Base-by-base conservation (phyloP, 805 yeast genomes). In the Blastobotrys chiropterorum region DNA sequence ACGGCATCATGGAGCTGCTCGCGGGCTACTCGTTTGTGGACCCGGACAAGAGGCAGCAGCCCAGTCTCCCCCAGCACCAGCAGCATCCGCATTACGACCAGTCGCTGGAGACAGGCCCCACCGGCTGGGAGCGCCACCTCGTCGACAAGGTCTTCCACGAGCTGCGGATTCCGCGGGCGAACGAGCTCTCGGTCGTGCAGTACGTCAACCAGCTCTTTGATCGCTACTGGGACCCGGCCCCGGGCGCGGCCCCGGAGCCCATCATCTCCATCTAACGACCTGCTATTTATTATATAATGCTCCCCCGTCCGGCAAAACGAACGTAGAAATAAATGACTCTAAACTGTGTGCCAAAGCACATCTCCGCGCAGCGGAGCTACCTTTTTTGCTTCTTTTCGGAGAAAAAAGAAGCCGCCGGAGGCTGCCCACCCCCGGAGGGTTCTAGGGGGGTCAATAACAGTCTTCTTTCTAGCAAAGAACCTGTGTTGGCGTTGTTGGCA, bases 1-100 rank as follows among this genome's bases (percentile, higher is more conserved):
- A 69, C 49, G 62, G 64, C 45, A 65, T 69, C 6, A 55, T 69
- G 49, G 72, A 67, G 52, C 61, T 69, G 22, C 57, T 70, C 7
- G 62, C 67, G 46, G 67, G 69, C 20, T 59, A 56, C 38, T 59
- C 62, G 30, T 59, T 59, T 43, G 47, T 56, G 44, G 63, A 54
- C 45, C 52, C 56, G 2, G 44, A 38, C 21, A 19, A 30, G 34
- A 16, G 17, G 6, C 19, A 20, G 3, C 44, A 17, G 38, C 22
- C 40, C 11, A 16, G 34, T 11, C 34, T 6, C 34, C 34, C 34
- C 5, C 34, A 26, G 8, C 34, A 5, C 11, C 34, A 26, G 5
- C 42, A n/a, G 16, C 39, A 19, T 16, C 43, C 46, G 19, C 61
- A 58, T 42, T 58, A 41, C 50, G 38, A 53, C 31, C 49, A 50